These are phyloP conservation scores for Thelonectria discophora DNA, from an alignment of 2,329 filamentous ascomycete genomes.

Conservation along the genomic window DNA sequence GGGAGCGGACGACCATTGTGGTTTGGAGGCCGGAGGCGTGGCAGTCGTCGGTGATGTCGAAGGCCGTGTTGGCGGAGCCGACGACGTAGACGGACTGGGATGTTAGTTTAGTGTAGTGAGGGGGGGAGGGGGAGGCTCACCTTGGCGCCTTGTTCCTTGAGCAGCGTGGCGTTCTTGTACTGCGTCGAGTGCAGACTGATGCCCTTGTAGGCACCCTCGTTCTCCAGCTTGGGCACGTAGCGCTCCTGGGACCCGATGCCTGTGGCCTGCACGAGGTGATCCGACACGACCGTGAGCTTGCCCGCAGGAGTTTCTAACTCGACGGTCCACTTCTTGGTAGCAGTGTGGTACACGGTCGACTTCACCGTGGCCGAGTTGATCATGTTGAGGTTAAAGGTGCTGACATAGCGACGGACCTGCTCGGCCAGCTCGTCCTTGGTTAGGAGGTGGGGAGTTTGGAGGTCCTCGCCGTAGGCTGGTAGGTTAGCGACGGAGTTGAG, in stretches of 20 bases:
- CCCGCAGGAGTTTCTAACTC: conserved; percentile 2
- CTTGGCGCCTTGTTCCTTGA: conserved; percentile 18
- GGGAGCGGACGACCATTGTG: conserved; percentile 25
- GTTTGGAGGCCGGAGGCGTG: conserved; percentile 1
- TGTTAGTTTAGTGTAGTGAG: conserved; percentile 5
- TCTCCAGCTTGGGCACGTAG: conserved; percentile 2
- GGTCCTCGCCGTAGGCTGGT: conserved; percentile 23
- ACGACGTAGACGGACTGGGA: conserved; percentile 22
- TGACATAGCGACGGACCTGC: conserved; percentile 20
- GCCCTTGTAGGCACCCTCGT: conserved; percentile 18
- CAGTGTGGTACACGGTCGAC: conserved; percentile 16
- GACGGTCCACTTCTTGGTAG: conserved; percentile 12
- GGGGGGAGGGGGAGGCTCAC: neutral
- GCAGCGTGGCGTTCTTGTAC: conserved; percentile 12
- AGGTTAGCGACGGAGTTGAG: neutral
- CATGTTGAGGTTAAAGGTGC: conserved; percentile 24
- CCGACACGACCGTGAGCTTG: neutral
- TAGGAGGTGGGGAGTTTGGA: conserved; percentile 22
- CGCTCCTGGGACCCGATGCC: conserved; percentile 30
- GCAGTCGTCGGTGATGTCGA: conserved; percentile 30
- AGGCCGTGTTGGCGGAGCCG: conserved; percentile 31
- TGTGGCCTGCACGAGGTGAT: conserved; percentile 29
- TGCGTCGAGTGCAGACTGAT: conserved; percentile 22
- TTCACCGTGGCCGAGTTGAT: conserved; percentile 18
- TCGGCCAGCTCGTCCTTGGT: conserved; percentile 27